phyloP scores from a whole-genome alignment of 331 rosid species.

The Malus hybrid region DNA sequence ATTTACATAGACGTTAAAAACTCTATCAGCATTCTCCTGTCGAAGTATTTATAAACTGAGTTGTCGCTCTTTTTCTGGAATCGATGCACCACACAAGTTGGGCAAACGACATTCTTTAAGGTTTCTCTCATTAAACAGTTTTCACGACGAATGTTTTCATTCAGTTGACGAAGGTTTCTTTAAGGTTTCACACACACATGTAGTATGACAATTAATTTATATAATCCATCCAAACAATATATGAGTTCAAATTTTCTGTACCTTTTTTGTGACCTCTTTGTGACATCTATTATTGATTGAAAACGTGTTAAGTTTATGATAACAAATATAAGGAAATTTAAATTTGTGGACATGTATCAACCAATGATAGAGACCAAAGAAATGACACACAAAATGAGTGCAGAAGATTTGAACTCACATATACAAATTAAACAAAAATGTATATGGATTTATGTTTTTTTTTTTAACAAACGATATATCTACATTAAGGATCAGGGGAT shows the following conservation, averaged over 20 bases:
- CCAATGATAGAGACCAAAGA: too few species aligned
- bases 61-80: slow-evolving; percentile 22
- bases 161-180: slow-evolving; percentile 46
- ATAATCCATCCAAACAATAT: neutral
- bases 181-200: neutral
- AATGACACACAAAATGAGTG: too few species aligned
- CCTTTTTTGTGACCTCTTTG: too few species aligned
- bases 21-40: slow-evolving; percentile 1
- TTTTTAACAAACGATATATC: too few species aligned
- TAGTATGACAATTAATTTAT: neutral
- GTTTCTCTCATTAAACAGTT: slow-evolving; percentile 37
- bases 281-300: too few species aligned
- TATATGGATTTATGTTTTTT: neutral
- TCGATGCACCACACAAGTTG: slow-evolving; percentile 53
- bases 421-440: neutral
- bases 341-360: too few species aligned
- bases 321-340: too few species aligned
- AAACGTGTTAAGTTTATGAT: too few species aligned
- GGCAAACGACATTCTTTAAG: slow-evolving; percentile 32
- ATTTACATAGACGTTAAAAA: too few species aligned
- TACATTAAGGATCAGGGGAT: too few species aligned
- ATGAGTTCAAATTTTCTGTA: too few species aligned
- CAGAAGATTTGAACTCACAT: too few species aligned
- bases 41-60: slow-evolving; percentile 20
- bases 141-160: slow-evolving; percentile 43